Conservation (phyloP, 2,329 filamentous ascomycete species). For the Venturia aucupariae region DNA sequence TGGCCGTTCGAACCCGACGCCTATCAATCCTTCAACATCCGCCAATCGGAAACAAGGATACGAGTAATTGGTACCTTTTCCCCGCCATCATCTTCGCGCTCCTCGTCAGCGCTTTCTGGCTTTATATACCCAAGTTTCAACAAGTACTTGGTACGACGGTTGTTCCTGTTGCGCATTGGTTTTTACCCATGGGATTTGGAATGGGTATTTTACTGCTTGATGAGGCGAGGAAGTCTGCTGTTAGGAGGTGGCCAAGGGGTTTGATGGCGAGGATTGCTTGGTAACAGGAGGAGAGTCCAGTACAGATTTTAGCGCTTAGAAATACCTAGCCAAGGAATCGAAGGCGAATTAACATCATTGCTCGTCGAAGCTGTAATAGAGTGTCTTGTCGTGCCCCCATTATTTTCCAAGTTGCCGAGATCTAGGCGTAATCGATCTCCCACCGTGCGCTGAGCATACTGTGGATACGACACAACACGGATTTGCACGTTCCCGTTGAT, state of each 20-base stretch:
- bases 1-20: constrained; percentile 54
- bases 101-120: constrained; percentile 55
- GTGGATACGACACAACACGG: too few relatives aligned
- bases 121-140: constrained; percentile 59
- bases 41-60: constrained; percentile 54
- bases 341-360: too few relatives aligned
- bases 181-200: constrained; percentile 66
- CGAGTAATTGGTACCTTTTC: constrained; percentile 60
- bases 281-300: constrained; percentile 33
- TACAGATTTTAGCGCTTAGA: too few relatives aligned
- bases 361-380: too few relatives aligned
- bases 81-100: constrained; percentile 62
- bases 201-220: constrained; percentile 55
- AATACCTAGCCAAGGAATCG: too few relatives aligned
- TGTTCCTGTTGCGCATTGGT: constrained; percentile 66
- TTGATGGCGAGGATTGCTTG: constrained; percentile 53
- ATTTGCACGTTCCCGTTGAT: too few relatives aligned
- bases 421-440: too few relatives aligned
- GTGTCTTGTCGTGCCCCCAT: too few relatives aligned
- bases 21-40: constrained; percentile 62
- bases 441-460: too few relatives aligned
- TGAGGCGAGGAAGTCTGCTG: constrained; percentile 54
- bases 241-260: constrained; percentile 51
- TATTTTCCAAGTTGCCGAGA: too few relatives aligned
- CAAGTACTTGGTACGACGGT: constrained; percentile 48